A percentile compares a stretch with the other conserved stretches of the same genome.
Conservation (phyloP, 108 stramenopile species). For the Pseudonitzschia multiseries region DNA sequence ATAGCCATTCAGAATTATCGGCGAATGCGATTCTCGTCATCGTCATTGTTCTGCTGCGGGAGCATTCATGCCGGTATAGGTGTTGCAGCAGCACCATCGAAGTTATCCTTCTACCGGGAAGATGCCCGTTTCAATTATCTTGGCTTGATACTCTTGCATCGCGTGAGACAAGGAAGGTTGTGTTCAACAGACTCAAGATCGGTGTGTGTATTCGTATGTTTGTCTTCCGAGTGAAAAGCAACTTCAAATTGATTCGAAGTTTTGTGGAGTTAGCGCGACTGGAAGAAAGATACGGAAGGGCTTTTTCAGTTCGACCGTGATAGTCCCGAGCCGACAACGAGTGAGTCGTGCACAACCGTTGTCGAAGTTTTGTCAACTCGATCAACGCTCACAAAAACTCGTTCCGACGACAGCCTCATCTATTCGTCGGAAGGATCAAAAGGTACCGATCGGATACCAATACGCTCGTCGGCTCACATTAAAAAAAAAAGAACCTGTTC, state of each 20-base stretch:
- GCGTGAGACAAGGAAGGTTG: neutral
- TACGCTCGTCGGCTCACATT: neutral
- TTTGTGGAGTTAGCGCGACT: no score
- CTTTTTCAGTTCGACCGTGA: no score
- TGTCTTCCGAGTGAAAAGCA: no score
- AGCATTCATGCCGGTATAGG: constrained; percentile 1
- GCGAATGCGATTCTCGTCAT: neutral
- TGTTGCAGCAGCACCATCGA: constrained; percentile 6
- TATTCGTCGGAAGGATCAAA: neutral
- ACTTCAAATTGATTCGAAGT: no score
- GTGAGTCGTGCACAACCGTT: neutral
- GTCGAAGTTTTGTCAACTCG: neutral
- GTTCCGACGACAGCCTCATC: neutral
- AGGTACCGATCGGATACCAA: neutral
- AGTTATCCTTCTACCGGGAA: constrained; percentile 3
- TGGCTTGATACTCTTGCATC: neutral
- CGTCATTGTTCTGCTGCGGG: neutral
- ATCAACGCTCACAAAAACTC: constrained; percentile 10
- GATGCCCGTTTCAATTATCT: constrained; percentile 4
- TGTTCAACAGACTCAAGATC: no score
- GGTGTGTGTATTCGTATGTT: no score
- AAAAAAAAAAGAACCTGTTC: neutral
- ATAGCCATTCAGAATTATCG: no score
- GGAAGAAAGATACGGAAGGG: no score
- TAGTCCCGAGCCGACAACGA: neutral